These are phyloP conservation scores for Boletales sp. DNA, from an alignment of 768 basidiomycete genomes.

Conservation along the genomic window DNA sequence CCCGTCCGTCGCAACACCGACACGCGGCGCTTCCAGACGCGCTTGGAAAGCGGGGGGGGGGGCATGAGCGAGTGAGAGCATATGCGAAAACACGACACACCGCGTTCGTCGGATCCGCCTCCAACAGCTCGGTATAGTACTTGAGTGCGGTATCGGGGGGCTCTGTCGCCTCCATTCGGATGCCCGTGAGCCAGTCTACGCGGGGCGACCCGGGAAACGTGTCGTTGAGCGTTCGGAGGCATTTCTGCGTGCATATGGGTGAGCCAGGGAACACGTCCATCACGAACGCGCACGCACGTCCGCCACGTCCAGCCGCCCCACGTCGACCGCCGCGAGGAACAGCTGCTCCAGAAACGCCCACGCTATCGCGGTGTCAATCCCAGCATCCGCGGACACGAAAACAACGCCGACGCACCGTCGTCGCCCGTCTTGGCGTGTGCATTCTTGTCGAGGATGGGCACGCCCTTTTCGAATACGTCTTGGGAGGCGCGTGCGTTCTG, in stretches of 20 bases:
- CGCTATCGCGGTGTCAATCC: constrained; percentile 35
- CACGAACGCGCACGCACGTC: constrained; percentile 48
- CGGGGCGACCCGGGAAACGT: constrained; percentile 81
- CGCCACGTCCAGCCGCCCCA: constrained; percentile 67
- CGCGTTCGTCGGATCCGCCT: constrained; percentile 62
- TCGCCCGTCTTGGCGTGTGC: constrained; percentile 45
- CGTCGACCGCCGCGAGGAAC: constrained; percentile 71
- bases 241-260: constrained; percentile 17
- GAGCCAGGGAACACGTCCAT: neutral
- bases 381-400: too few species aligned
- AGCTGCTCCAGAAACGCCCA: constrained; percentile 84
- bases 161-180: constrained; percentile 71
- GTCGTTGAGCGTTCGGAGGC: constrained; percentile 51
- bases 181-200: constrained; percentile 72
- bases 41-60: constrained; percentile 29
- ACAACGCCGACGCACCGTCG: constrained; percentile 39
- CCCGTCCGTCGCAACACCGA: constrained; percentile 64
- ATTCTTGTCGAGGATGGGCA: constrained; percentile 47
- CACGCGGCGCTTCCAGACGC: constrained; percentile 78
- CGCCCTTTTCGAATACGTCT: constrained; percentile 55
- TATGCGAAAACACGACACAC: constrained; percentile 42
- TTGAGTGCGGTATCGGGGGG: constrained; percentile 51
- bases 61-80: neutral
- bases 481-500: constrained; percentile 52
- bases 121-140: constrained; percentile 61